Base-by-base conservation (phyloP, 2,329 filamentous ascomycete species). In the Microascus cirrosus region DNA sequence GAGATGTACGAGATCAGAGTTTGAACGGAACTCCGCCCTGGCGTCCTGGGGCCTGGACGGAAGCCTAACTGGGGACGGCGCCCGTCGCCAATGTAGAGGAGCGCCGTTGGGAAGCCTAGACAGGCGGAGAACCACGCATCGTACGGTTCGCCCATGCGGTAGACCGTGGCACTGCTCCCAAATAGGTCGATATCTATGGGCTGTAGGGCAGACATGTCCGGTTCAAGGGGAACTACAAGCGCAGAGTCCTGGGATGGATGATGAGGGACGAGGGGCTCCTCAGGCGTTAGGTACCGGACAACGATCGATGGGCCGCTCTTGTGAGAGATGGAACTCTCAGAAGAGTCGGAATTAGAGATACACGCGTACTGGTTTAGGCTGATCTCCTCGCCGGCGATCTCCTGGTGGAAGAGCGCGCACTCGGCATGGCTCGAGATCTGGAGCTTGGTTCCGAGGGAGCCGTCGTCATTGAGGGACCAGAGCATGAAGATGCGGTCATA, bases 401-500 rank as follows among this genome's bases (percentile, higher is more conserved):
- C 73, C 58, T 84, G 85, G 24, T 76, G 69, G 66, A 90, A 90
- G 3, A 89, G 77, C 15, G 78, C 76, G 71, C 87, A 85, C 59
- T 81, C 74, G 0, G 84, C 78, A 59, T 81, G 77, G 32, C 73
- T 60, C 1, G 77, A 69, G 35, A 89, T 72, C 65, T 86, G 82
- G 69, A 90, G 78, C 64, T 84, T 84, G 60, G 74, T 70, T 32
- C 81, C 65, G 39, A 68, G 64, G 32, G 67, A 48, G 20, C 64
- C 73, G 48, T 71, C 68, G 51, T 71, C 63, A 20, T 73, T 66
- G 61, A 80, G 73, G 63, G 79, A 80, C 61, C 83, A 77, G 3
- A 90, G 77, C 81, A 90, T 88, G 70, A 89, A 90, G 36, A 76
- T 76, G 11, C 87, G 80, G 71, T 91, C 87, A 66, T 87, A 73